Conservation (phyloP, 495 filamentous ascomycete genomes). For the Letharia lupina region DNA sequence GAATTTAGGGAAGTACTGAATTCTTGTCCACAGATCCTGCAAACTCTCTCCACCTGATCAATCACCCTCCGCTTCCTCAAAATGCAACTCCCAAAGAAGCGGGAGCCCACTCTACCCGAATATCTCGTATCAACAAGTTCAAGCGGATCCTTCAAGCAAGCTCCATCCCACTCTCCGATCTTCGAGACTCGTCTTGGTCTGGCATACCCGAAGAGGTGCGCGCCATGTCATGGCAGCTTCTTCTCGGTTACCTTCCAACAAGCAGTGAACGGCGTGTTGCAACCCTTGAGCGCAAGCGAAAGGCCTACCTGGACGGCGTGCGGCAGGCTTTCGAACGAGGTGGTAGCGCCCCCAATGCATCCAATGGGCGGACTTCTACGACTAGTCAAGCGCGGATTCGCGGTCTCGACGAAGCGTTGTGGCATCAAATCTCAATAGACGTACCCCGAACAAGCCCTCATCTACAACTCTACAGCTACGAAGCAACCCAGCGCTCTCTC, state of each 20-base stretch:
- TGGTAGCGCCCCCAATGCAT: conserved; percentile 27
- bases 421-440: conserved; percentile 99
- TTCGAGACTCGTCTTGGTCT: conserved; percentile 82
- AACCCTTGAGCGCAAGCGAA: conserved; percentile 87
- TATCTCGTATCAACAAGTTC: conserved; percentile 96
- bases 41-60: conserved; percentile 90
- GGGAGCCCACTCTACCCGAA: conserved; percentile 78
- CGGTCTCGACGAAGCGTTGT: conserved; percentile 88
- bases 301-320: conserved; percentile 94
- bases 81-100: conserved; percentile 75
- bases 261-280: conserved; percentile 85
- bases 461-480: conserved; percentile 87
- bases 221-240: conserved; percentile 95
- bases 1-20: conserved; percentile 9
- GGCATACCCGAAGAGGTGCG: conserved; percentile 91
- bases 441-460: conserved; percentile 96
- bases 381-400: conserved; percentile 46
- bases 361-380: conserved; percentile 33
- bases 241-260: conserved; percentile 90
- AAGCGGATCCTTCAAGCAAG: conserved; percentile 88
- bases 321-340: conserved; percentile 86
- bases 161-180: conserved; percentile 73
- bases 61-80: conserved; percentile 65
- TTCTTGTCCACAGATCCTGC: conserved; percentile 60
- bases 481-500: conserved; percentile 86